Conservation (phyloP, 495 filamentous ascomycete species). For the Aspergillus bridgeri region DNA sequence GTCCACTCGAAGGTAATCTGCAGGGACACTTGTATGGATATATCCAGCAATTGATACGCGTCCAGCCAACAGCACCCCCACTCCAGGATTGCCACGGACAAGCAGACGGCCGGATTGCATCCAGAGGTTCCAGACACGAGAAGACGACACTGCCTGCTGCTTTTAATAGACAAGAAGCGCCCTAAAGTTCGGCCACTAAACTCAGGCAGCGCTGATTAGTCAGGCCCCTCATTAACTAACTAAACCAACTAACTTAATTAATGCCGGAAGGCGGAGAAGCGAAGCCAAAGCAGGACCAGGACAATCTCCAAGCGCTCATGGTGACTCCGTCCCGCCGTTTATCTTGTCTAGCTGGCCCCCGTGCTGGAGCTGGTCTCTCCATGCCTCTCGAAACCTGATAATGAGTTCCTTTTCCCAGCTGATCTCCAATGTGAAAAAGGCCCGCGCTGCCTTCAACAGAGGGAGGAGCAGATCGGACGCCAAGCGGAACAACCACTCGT, state of each 20-base stretch:
- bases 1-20: too few species aligned
- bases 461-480: slow-evolving; percentile 27
- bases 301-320: background rate
- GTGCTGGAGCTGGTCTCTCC: slow-evolving; percentile 28
- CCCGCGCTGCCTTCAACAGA: slow-evolving; percentile 34
- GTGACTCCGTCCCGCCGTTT: background rate
- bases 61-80: too few species aligned
- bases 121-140: too few species aligned
- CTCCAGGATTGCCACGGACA: too few species aligned
- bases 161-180: background rate
- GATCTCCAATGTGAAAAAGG: slow-evolving; percentile 31
- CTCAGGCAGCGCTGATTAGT: slow-evolving; percentile 9
- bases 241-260: too few species aligned
- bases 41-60: too few species aligned
- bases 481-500: slow-evolving; percentile 20
- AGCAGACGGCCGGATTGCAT: too few species aligned
- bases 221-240: background rate
- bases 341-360: slow-evolving; percentile 8
- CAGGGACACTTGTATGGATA: too few species aligned
- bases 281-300: background rate
- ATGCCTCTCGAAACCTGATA: slow-evolving; percentile 27
- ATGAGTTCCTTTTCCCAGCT: slow-evolving; percentile 39
- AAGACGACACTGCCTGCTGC: slow-evolving; percentile 3
- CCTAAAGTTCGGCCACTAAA: background rate
- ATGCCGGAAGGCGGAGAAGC: slow-evolving; percentile 4